Evolutionary conservation across 2,329 filamentous ascomycete genomes (phyloP).

Genomic region (Exophiala spinifera): DNA sequence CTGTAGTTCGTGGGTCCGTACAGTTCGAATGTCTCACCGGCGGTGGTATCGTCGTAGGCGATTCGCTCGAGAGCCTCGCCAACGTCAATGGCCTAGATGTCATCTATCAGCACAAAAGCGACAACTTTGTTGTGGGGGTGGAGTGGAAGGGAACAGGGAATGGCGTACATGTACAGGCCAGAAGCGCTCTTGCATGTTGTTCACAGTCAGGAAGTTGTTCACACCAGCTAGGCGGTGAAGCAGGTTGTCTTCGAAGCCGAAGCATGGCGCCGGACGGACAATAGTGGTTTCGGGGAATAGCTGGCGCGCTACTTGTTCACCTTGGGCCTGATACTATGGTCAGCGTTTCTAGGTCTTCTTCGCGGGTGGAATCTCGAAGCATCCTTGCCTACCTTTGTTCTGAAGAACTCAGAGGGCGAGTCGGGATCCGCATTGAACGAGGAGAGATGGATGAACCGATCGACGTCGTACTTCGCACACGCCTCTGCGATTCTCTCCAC

Average conservation of each 20-base stretch:
- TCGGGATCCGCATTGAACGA: slow-evolving; percentile 83
- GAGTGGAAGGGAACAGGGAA: neutral
- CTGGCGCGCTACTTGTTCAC: slow-evolving; percentile 76
- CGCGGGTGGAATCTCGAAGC: slow-evolving; percentile 7
- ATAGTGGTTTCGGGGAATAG: slow-evolving; percentile 98
- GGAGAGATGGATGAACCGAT: slow-evolving; percentile 94
- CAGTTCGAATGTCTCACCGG: slow-evolving; percentile 87
- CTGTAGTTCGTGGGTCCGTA: slow-evolving; percentile 93
- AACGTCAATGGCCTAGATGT: slow-evolving; percentile 74
- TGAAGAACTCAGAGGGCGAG: slow-evolving; percentile 83
- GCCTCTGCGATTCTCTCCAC: slow-evolving; percentile 89
- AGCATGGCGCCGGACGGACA: slow-evolving; percentile 88
- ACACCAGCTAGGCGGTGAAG: slow-evolving; percentile 79
- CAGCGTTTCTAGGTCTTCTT: neutral
- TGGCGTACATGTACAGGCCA: slow-evolving; percentile 78
- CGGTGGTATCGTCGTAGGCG: slow-evolving; percentile 85
- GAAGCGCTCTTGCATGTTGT: slow-evolving; percentile 88
- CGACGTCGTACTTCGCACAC: slow-evolving; percentile 95
- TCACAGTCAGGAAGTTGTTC: slow-evolving; percentile 81
- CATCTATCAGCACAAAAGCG: neutral
- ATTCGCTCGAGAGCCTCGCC: slow-evolving; percentile 85
- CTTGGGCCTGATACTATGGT: slow-evolving; percentile 57
- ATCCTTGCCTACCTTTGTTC: slow-evolving; percentile 70
- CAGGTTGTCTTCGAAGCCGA: slow-evolving; percentile 90
- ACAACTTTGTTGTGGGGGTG: too few species aligned